Evolutionary conservation across 768 basidiomycete species (phyloP), one percentile per base, ranked within the genome.

Genomic region (Tulasnella sp.): DNA sequence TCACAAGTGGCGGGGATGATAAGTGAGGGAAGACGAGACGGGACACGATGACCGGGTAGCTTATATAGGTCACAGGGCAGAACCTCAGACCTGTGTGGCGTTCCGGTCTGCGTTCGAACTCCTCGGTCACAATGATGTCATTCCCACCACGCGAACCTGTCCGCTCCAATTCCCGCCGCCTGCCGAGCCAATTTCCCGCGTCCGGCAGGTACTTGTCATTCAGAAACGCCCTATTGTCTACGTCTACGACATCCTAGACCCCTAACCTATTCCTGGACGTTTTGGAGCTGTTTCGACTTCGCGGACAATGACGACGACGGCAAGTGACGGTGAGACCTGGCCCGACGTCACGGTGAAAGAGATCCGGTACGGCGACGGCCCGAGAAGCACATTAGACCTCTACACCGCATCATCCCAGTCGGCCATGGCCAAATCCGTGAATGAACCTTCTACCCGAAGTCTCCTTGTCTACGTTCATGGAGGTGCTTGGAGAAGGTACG

Each of bases 401-500:
- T 86, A 87, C 80, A 81, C 84, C 19, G 72, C 74, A 44, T 41
- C 65, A 67, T 26, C 63, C 32, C 17, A 22, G 32, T 64, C 71
- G 64, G 37, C 4, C 22, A 67, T 35, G 52, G 36, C 19, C 5
- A n/a, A n/a, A n/a, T n/a, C 22, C 32, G 67, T 22, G 39, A 47
- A 40, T 69, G 37, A n/a, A 22, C n/a, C 67, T n/a, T 22, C 67
- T 39, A 52, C 22, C 16, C 62, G 72, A 7, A 41, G 69, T n/a
- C 78, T 92, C 52, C 77, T 92, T 42, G 86, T 87, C 76, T 93
- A 92, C 76, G 81, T 93, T 35, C 92, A 92, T 75, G 92, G 92
- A 36, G 92, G 92, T 39, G 92, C 92, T 29, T 94, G 92, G 92
- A 82, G 87, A 76, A 79, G 86, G 91, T 91, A 77, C 82, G 89